Percentiles rank a stretch among this genome's conserved stretches.
These are phyloP conservation scores for Termitomyces eurrhizus DNA, from an alignment of 768 basidiomycete species.

Conservation along the genomic window DNA sequence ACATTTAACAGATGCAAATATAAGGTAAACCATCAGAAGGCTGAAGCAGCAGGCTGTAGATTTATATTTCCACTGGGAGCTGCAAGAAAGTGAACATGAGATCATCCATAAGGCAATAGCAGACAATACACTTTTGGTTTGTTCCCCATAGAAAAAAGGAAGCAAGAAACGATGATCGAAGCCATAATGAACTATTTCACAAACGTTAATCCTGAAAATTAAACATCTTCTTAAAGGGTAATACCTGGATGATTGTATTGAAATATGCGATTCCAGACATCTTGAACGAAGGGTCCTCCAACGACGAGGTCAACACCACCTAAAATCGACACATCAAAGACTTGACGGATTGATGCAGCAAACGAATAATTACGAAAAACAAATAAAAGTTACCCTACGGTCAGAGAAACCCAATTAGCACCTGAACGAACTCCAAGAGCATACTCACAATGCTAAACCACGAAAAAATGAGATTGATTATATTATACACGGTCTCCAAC, in stretches of 20 bases:
- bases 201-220: neutral
- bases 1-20: slow-evolving; percentile 79
- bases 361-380: slow-evolving; percentile 68
- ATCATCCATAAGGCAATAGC: neutral
- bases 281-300: slow-evolving; percentile 71
- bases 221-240: neutral
- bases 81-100: slow-evolving; percentile 21
- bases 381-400: slow-evolving; percentile 88
- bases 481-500: slow-evolving; percentile 82
- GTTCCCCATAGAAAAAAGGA: slow-evolving; percentile 96
- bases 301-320: slow-evolving; percentile 85
- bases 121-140: slow-evolving; percentile 70
- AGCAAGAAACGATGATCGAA: slow-evolving; percentile 81
- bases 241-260: slow-evolving; percentile 73
- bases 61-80: slow-evolving; percentile 85
- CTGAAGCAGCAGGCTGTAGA: slow-evolving; percentile 70
- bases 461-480: slow-evolving; percentile 81
- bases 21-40: slow-evolving; percentile 77
- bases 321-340: slow-evolving; percentile 22
- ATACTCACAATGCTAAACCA: slow-evolving; percentile 88
- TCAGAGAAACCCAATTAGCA: neutral
- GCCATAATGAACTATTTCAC: slow-evolving; percentile 69
- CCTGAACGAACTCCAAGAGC: neutral
- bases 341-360: neutral
- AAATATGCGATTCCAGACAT: slow-evolving; percentile 64